These are phyloP conservation scores for Citrus hindsii DNA, from an alignment of 345 rosid species.

Conservation along the genomic window DNA sequence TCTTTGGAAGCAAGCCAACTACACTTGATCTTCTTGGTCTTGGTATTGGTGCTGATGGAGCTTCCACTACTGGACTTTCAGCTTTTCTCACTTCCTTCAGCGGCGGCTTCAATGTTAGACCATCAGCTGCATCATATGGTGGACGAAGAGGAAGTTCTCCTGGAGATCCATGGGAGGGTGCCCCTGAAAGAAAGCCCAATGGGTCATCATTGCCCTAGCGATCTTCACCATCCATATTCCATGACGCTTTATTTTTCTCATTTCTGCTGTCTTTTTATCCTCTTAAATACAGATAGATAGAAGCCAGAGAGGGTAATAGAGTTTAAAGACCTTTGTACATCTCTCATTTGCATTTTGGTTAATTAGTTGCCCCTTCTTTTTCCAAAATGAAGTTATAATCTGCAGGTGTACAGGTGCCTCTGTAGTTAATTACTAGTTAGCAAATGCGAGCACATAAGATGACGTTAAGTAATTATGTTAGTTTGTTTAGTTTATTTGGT, in stretches of 20 bases:
- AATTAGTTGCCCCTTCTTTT: not conserved
- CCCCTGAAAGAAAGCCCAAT: slow-evolving; percentile 27
- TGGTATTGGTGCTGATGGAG: slow-evolving; percentile 39
- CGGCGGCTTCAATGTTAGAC: slow-evolving; percentile 34
- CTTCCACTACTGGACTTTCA: slow-evolving; percentile 35
- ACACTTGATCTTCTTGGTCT: slow-evolving; percentile 71
- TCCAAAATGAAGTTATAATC: not conserved
- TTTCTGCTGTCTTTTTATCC: not conserved
- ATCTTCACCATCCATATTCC: not conserved
- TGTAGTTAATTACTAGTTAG: not conserved
- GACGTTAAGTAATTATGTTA: slow-evolving; percentile 7
- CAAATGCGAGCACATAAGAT: slow-evolving; percentile 8
- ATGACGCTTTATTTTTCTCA: slow-evolving; percentile 8
- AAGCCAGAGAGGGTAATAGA: slow-evolving; percentile 10
- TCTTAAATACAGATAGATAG: slow-evolving; percentile 1
- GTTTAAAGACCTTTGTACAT: not conserved
- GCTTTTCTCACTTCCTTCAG: slow-evolving; percentile 49
- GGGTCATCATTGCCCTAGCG: slow-evolving; percentile 21
- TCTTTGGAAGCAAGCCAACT: slow-evolving; percentile 47
- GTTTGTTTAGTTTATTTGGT: not conserved
- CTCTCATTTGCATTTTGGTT: slow-evolving; percentile 5
- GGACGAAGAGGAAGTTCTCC: slow-evolving; percentile 20
- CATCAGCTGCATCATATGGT: slow-evolving; percentile 26
- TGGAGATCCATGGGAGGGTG: slow-evolving; percentile 41
- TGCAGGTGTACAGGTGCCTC: slow-evolving; percentile 10